Evolutionary conservation across 345 rosid species (phyloP), one percentile per base, ranked within the genome.

Genomic region (Eutrema japonicum): DNA sequence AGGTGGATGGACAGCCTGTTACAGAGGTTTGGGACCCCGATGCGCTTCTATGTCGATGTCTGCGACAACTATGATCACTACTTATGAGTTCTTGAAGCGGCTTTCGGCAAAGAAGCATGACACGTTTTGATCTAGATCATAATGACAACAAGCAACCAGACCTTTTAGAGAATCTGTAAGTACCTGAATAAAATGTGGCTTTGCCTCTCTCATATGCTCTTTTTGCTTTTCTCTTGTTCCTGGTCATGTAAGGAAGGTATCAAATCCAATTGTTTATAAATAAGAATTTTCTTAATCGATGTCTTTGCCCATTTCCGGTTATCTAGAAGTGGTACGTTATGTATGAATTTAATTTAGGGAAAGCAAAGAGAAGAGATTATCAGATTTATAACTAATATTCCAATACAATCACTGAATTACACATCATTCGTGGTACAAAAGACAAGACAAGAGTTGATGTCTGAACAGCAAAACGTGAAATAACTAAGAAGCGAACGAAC

Each of bases 11-110:
- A 30, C 4, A 3, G 32, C 96, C 54, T 90, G 96, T 78, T 90
- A 88, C 65, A 79, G 92, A 74, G 96, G 96, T 0, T 74, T 88
- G 68, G 96, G 94, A 12, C 96, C 92, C 0, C 50, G 96, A 30
- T 90, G 96, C 78, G 94, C 92, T n/a, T 90, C 96, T 0, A 85
- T 85, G 92, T 87, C 96, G 0, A 81, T 90, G 88, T 90, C 97
- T 13, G 90, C 97, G 10, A 85, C 96, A 1, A 86, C 92, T 3
- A 91, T 91, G 92, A 86, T 91, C 75, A 91, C 92, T 54, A 91
- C 92, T 18, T 91, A 89, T 40, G 97, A 91, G 87, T 86, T 89
- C 73, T 76, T 91, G 61, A 87, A 91, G 73, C 86, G 95, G 30
- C 80, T 86, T 10, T 91, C 93, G 1, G 70, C 89, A 1, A 88